Conservation (phyloP, 305 asterid species). For the Solanum aculeatissimum region DNA sequence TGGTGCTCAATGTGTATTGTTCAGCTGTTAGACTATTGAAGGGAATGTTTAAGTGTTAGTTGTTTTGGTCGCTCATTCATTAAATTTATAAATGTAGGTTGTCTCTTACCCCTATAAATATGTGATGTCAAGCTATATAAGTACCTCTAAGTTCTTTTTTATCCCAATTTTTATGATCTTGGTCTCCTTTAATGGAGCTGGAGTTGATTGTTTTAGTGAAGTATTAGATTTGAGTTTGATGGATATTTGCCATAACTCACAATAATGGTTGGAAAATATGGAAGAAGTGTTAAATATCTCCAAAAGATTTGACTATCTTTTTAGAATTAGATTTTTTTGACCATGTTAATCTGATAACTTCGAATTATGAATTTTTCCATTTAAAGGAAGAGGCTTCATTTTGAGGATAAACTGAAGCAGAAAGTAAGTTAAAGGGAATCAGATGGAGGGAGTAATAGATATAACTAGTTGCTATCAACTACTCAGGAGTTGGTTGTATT, state of each 20-base stretch:
- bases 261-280: neutral
- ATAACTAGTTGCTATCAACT: neutral
- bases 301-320: neutral
- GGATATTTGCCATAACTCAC: neutral
- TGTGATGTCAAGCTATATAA: neutral
- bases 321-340: neutral
- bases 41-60: neutral
- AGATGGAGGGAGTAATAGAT: neutral
- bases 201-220: neutral
- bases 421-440: neutral
- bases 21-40: neutral
- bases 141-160: neutral
- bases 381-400: neutral
- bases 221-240: neutral
- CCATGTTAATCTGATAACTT: neutral
- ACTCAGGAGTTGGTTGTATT: neutral
- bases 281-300: neutral
- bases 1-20: neutral
- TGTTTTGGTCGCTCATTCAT: neutral
- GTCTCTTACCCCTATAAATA: neutral
- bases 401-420: neutral
- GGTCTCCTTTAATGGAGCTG: neutral
- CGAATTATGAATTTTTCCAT: neutral
- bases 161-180: neutral
- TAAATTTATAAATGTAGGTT: neutral